Conservation (phyloP, 192 early-diverging fungal genomes). For the Backusella parvicylindrica region DNA sequence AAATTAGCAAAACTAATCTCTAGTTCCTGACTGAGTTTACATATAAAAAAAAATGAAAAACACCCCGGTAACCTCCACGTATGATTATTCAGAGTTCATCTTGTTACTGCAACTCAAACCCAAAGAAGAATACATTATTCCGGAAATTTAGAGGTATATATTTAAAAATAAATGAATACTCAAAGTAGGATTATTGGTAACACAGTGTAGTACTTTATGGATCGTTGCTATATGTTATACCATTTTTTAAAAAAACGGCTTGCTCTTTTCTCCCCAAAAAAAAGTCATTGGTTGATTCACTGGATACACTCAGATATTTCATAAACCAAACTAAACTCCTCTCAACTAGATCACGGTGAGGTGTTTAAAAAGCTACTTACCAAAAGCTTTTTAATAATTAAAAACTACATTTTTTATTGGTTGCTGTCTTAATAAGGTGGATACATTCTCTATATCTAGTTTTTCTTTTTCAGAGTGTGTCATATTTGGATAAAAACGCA, state of each 20-base stretch:
- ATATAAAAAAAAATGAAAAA: too few relatives aligned
- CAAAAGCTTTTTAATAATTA: not conserved
- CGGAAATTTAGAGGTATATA: too few relatives aligned
- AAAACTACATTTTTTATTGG: not conserved
- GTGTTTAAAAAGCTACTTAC: not conserved
- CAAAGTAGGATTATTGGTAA: too few relatives aligned
- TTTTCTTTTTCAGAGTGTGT: not conserved
- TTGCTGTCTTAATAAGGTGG: not conserved
- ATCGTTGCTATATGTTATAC: not conserved
- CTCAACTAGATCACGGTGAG: not conserved
- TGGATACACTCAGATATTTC: not conserved
- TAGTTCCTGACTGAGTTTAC: too few relatives aligned
- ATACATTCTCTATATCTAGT: not conserved
- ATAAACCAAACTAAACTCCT: not conserved
- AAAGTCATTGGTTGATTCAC: not conserved
- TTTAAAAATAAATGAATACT: too few relatives aligned
- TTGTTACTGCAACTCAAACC: too few relatives aligned
- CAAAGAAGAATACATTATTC: too few relatives aligned
- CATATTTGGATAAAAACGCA: not conserved
- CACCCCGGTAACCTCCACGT: too few relatives aligned
- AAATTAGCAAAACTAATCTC: too few relatives aligned
- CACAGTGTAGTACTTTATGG: too few relatives aligned
- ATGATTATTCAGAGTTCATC: too few relatives aligned
- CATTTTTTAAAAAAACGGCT: not conserved
- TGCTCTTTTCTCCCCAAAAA: not conserved